Evolutionary conservation across 306 rosid species (phyloP), one percentile per base, ranked within the genome.

Genomic region (Parietaria judaica): DNA sequence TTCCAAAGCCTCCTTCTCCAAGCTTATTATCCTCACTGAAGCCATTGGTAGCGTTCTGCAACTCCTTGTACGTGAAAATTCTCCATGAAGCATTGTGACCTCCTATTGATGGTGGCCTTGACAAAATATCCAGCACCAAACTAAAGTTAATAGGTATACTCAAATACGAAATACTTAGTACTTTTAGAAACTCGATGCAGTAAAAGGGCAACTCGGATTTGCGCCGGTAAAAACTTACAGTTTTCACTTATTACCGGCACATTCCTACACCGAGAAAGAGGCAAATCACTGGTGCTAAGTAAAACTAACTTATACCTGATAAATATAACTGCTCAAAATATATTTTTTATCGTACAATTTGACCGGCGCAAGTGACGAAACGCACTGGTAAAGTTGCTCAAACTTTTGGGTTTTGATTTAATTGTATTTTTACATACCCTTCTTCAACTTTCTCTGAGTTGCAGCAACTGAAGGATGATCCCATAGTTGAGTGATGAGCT

Each of bases 1-100:
- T 90, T 65, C 97, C 97, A 74, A 86, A 84, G 0, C 97, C 97
- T 52, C 97, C 94, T 74, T 90, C 94, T 66, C 94, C 95, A 54
- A 90, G 98, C 70, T 78, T 75, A 34, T 84, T 73, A 15, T 91
- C 92, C 3, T 85, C 89, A 49, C 81, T 78, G 54, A 88, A 91
- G 10, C 98, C 98, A 2, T 82, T 82, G 1, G 98, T 91, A 11
- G 98, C 95, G 6, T 72, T 49, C 47, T 91, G 86, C 84, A 91
- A 60, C 72, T 91, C 98, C 77, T 83, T 88, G 83, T 81, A 85
- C 2, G 88, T 73, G 76, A 81, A 91, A 53, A 87, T 85, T 69
- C 95, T 85, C 98, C 98, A 88, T 3, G 96, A 43, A 73, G 67
- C 65, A 54, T 62, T 66, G 54, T 72, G 71, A 49, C 64, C 81